Evolutionary conservation across 352 stramenopile genomes (phyloP), one percentile per base, ranked within the genome.

Genomic region (Phytopythium sindhum): DNA sequence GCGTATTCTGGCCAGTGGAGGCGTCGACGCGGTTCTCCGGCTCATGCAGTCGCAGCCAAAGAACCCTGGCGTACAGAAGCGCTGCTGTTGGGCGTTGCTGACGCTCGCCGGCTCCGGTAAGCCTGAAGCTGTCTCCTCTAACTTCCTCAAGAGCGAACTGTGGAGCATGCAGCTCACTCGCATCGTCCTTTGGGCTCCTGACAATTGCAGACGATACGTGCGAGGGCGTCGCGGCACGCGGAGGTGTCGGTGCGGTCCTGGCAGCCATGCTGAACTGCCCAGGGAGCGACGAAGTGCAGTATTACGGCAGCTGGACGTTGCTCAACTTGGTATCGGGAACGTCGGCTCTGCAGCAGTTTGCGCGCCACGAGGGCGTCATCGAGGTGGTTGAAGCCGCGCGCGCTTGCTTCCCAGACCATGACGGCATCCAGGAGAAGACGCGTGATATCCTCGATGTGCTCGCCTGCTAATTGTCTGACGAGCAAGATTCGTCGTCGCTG

Each of bases 31-130:
- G 7, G 73, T 96, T 9, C 75, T 98, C 19, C 76, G 81, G 35
- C 75, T 81, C 3, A 97, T 98, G 89, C 81, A 97, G 69, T 61
- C 69, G 21, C 95, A 96, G 72, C 84, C 86, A 35, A 75, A 89
- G 12, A 74, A 86, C 23, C n/a, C 63, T 6, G 62, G 47, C 11
- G 72, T 97, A 12, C 91, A 98, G 71, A 87, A 93, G 66, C 73
- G 77, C 51, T 82, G 85, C 28, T 95, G 86, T 47, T 97, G 86
- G 86, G 84, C 86, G 31, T 63, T 98, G 4, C 69, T 92, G 44
- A 96, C 87, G 17, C 67, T 97, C 2, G 81, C 88, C 41, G 79
- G 81, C 28, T 93, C 84, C 64, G 84, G 84, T 92, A 66, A 19
- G 57, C 56, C n/a, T 39, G 9, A 56, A 26, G 12, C 26, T 23